phyloP scores from a whole-genome alignment of 140 eudicot genomes.

The Ambrosia hybrid region DNA sequence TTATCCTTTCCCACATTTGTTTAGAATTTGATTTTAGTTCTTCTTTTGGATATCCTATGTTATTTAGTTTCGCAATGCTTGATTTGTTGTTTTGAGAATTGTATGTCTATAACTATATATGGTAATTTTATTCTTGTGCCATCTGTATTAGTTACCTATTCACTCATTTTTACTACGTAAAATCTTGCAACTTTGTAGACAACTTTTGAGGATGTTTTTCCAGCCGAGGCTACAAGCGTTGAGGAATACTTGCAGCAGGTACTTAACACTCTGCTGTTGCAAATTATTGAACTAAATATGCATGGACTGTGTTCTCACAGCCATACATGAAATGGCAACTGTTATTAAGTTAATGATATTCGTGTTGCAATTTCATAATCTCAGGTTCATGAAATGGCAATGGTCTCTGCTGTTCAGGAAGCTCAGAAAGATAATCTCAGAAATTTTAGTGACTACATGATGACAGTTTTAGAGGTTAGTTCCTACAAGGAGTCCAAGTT shows the following conservation, averaged over 20 bases:
- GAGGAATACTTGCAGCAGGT: slow-evolving; percentile 98
- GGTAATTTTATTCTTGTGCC: neutral
- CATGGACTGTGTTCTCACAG: neutral
- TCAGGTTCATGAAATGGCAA: slow-evolving; percentile 98
- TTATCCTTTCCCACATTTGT: neutral
- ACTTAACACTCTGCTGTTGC: slow-evolving; percentile 18
- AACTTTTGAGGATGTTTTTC: slow-evolving; percentile 93
- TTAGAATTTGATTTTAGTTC: slow-evolving; percentile 7
- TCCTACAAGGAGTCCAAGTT: neutral
- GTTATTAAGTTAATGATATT: slow-evolving; percentile 10
- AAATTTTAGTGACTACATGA: slow-evolving; percentile 88
- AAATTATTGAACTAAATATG: slow-evolving; percentile 1
- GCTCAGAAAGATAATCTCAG: slow-evolving; percentile 91
- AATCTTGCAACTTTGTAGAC: slow-evolving; percentile 46
- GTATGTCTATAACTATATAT: neutral
- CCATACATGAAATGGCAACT: neutral
- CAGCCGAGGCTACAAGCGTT: slow-evolving; percentile 90
- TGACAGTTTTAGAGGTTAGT: slow-evolving; percentile 92
- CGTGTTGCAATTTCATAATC: slow-evolving; percentile 16
- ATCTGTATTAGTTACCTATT: neutral
- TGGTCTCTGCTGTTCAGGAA: slow-evolving; percentile 95
- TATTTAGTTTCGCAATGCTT: slow-evolving; percentile 5
- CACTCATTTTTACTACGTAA: slow-evolving; percentile 3
- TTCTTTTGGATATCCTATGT: neutral
- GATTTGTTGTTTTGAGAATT: slow-evolving; percentile 2